Conservation (phyloP, 768 basidiomycete genomes). For the Termitomyces sp. region DNA sequence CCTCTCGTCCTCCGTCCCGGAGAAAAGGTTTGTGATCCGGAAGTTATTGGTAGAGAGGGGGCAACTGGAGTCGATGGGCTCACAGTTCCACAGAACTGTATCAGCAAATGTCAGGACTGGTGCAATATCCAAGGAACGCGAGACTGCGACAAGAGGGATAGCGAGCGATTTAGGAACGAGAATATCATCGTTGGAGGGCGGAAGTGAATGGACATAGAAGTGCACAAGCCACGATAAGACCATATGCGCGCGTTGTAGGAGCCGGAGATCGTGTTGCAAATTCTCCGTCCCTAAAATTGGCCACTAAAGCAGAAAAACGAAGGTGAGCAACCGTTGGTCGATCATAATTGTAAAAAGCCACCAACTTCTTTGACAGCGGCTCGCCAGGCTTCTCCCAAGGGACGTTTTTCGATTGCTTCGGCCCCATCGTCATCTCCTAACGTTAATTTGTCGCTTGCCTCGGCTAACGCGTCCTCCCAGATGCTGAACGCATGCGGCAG, state of each 20-base stretch:
- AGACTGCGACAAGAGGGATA: constrained; percentile 73
- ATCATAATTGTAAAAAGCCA: constrained; percentile 11
- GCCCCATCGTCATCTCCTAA: constrained; percentile 53
- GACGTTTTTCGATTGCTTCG: constrained; percentile 41
- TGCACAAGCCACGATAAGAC: constrained; percentile 87
- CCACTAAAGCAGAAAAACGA: constrained; percentile 44
- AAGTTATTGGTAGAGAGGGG: constrained; percentile 73
- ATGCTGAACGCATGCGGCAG: constrained; percentile 48
- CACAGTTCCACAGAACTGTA: constrained; percentile 93
- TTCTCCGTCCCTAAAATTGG: constrained; percentile 56
- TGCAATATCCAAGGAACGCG: constrained; percentile 74
- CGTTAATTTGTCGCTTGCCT: constrained; percentile 48
- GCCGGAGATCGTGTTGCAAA: constrained; percentile 50
- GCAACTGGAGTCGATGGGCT: constrained; percentile 46
- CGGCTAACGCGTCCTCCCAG: constrained; percentile 69
- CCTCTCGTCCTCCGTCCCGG: constrained; percentile 77
- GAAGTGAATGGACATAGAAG: constrained; percentile 85
- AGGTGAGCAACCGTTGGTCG: constrained; percentile 9
- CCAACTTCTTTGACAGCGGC: constrained; percentile 56
- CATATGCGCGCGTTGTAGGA: constrained; percentile 80
- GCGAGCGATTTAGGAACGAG: constrained; percentile 74
- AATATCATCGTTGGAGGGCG: constrained; percentile 36
- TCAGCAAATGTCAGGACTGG: constrained; percentile 95
- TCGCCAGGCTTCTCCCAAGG: constrained; percentile 67
- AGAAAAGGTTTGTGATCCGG: constrained; percentile 68